Evolutionary conservation across 116 monocot genomes (phyloP).

Genomic region (Iris pallida): DNA sequence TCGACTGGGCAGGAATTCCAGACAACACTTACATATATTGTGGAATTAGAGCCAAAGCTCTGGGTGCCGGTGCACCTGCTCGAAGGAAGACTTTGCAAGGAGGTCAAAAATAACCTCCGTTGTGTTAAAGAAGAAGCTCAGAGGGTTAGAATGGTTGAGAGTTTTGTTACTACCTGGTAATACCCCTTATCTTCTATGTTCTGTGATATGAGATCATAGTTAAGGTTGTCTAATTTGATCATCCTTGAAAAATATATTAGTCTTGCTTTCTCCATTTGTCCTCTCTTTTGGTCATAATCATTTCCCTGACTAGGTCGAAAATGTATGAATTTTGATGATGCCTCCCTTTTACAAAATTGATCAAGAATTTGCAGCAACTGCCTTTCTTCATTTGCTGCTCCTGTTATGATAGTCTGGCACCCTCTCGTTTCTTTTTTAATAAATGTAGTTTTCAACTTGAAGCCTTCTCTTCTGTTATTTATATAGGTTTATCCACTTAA

Average conservation of each 20-base stretch:
- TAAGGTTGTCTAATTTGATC: no score
- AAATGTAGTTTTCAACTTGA: no score
- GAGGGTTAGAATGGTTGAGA: conserved; percentile 25
- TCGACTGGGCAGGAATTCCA: conserved; percentile 21
- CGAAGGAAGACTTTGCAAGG: conserved; percentile 76
- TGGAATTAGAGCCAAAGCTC: conserved; percentile 82
- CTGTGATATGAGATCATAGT: neutral
- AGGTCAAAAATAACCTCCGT: conserved; percentile 65
- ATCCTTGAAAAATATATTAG: no score
- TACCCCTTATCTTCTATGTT: neutral
- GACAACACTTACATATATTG: conserved; percentile 61
- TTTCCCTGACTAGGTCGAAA: neutral
- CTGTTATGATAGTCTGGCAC: no score
- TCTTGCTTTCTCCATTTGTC: no score
- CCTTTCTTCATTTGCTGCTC: neutral
- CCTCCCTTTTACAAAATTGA: no score
- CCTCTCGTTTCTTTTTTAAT: no score
- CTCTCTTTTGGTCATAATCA: no score
- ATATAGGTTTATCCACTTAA: no score
- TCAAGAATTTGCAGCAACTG: neutral
- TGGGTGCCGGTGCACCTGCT: conserved; percentile 79
- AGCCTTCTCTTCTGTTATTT: no score
- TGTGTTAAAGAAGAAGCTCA: conserved; percentile 65
- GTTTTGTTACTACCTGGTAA: conserved; percentile 2
- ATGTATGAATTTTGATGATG: no score